Percentiles rank a stretch among this genome's conserved stretches.
Evolutionary conservation across 2,329 filamentous ascomycete species (phyloP).

Genomic region (Thielaviopsis ethacetica): DNA sequence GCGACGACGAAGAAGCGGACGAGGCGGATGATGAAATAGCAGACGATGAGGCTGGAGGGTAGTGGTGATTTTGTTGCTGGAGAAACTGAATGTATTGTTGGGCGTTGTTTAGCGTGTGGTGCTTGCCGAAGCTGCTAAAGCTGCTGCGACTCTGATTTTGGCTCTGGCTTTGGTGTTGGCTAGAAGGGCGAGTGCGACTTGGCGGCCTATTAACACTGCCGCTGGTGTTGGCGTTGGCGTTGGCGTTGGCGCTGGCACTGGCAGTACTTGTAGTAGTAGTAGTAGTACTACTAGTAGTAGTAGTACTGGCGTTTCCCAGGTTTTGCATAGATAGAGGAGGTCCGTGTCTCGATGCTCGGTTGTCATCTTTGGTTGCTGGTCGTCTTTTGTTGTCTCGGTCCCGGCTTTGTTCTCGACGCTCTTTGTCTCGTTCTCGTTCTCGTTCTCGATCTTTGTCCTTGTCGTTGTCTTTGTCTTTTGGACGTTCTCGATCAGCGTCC

Average conservation of each 20-base stretch:
- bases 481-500: neutral
- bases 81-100: conserved; percentile 1
- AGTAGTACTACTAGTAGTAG: too few species aligned
- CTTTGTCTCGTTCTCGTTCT: neutral
- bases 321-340: conserved; percentile 10
- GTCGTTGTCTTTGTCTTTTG: too few species aligned
- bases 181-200: neutral
- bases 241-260: neutral
- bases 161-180: neutral
- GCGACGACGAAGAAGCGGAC: conserved; percentile 4
- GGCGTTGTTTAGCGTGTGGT: neutral
- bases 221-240: neutral
- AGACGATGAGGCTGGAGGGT: neutral
- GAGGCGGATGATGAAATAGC: conserved; percentile 4
- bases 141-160: neutral
- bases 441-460: neutral
- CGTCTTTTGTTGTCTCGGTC: neutral
- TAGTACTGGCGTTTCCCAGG: conserved; percentile 5
- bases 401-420: neutral
- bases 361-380: conserved; percentile 2
- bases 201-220: neutral
- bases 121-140: neutral
- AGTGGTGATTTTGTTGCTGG: neutral
- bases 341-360: conserved; percentile 5
- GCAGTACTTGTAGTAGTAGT: too few species aligned